phyloP scores from a whole-genome alignment of 192 early-diverging fungal species.

The Backusella parvicylindrica region DNA sequence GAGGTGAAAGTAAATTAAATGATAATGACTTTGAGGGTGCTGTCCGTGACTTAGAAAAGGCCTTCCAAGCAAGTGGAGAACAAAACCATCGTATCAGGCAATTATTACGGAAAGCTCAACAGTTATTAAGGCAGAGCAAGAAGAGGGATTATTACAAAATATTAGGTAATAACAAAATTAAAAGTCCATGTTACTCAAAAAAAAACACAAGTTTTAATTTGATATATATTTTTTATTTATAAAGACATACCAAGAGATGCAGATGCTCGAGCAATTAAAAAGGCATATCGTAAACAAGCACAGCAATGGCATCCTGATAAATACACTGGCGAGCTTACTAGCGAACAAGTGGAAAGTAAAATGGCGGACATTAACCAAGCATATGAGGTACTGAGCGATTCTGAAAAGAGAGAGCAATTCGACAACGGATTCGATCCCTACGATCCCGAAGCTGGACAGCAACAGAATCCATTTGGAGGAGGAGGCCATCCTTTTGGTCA shows the following conservation, averaged over 20 bases:
- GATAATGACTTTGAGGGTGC: constrained; percentile 79
- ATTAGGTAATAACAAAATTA: constrained; percentile 32
- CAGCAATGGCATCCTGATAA: constrained; percentile 84
- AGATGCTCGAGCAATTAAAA: constrained; percentile 77
- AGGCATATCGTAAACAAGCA: constrained; percentile 87
- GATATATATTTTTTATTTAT: background rate
- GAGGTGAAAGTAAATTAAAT: constrained; percentile 67
- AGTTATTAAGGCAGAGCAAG: constrained; percentile 53
- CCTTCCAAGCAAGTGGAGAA: constrained; percentile 57
- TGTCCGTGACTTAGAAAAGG: constrained; percentile 65
- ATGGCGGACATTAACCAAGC: constrained; percentile 94
- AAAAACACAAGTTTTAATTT: too few relatives aligned
- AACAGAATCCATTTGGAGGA: constrained; percentile 33
- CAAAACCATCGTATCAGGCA: constrained; percentile 54
- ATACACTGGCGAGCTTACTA: constrained; percentile 68
- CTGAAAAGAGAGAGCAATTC: constrained; percentile 54
- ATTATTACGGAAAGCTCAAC: constrained; percentile 60
- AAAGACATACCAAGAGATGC: constrained; percentile 71
- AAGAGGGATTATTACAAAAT: constrained; percentile 96
- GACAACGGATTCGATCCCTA: constrained; percentile 80
- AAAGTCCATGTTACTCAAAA: too few relatives aligned
- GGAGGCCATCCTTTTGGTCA: constrained; percentile 45
- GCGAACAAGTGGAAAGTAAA: constrained; percentile 77
- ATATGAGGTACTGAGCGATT: constrained; percentile 77
- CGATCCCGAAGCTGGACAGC: constrained; percentile 58